Conservation (phyloP, 2,329 filamentous ascomycete species). For the Fusarium napiforme region DNA sequence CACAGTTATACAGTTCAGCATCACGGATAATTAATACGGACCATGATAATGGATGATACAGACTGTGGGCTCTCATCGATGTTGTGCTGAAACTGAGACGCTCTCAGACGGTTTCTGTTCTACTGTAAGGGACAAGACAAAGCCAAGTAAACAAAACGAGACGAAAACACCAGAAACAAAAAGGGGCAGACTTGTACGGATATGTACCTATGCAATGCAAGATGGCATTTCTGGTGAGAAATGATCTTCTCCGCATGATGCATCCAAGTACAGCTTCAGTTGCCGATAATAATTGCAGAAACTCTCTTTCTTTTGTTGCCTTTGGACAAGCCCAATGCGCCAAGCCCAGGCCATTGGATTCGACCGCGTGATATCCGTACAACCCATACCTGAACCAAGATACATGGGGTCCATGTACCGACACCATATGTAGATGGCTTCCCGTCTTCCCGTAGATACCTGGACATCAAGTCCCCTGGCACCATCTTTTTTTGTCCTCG, state of each 20-base stretch:
- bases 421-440: not conserved
- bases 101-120: conserved; percentile 16
- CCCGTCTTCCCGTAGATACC: conserved; percentile 14
- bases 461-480: not conserved
- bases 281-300: not conserved
- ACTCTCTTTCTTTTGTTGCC: not conserved
- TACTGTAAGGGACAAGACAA: not conserved
- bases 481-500: conserved; percentile 12
- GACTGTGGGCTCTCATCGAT: not conserved
- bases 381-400: not conserved
- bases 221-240: not conserved
- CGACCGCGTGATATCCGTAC: conserved; percentile 16
- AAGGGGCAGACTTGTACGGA: not conserved
- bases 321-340: conserved; percentile 17
- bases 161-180: not conserved
- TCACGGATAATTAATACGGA: not conserved
- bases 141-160: conserved; percentile 21
- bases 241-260: conserved; percentile 15
- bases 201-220: not conserved
- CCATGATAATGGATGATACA: not conserved
- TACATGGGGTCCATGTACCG: conserved; percentile 14
- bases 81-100: conserved; percentile 27
- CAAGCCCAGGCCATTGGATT: conserved; percentile 24
- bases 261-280: not conserved
- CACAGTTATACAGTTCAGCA: not conserved